phyloP scores from a whole-genome alignment of 805 yeast species.

The Ogataea thermomethanolica region DNA sequence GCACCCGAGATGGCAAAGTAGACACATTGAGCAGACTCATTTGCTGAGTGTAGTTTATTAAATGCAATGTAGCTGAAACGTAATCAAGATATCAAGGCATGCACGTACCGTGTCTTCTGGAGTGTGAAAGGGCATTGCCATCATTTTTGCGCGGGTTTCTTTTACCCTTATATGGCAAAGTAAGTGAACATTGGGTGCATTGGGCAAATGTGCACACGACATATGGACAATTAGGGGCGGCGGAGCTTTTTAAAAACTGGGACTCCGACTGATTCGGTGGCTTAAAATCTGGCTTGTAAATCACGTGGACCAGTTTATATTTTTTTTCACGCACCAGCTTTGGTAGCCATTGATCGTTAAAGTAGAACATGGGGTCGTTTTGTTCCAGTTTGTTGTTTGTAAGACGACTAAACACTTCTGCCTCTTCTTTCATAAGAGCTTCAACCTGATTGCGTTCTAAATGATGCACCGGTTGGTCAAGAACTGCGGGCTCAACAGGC shows the following conservation, averaged over 20 bases:
- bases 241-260: background rate
- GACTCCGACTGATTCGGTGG: background rate
- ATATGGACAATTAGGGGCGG: constrained; percentile 6
- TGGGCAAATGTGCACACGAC: constrained; percentile 8
- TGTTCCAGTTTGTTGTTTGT: background rate
- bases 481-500: no score
- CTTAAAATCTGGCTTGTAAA: background rate
- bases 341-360: constrained; percentile 12
- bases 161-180: constrained; percentile 8
- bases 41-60: no score
- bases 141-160: constrained; percentile 8
- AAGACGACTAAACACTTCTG: constrained; percentile 1
- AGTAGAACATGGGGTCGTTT: constrained; percentile 7
- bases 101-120: constrained; percentile 4
- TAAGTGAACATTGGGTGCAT: constrained; percentile 6
- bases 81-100: no score
- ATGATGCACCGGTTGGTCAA: no score
- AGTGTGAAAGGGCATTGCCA: constrained; percentile 9
- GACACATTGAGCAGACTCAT: no score
- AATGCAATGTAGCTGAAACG: no score
- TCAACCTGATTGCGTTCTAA: background rate
- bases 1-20: no score
- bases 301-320: constrained; percentile 7
- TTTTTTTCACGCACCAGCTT: constrained; percentile 7
- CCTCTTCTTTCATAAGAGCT: constrained; percentile 2